phyloP scores from a whole-genome alignment of 257 asterid species.

The Mitragyna speciosa region DNA sequence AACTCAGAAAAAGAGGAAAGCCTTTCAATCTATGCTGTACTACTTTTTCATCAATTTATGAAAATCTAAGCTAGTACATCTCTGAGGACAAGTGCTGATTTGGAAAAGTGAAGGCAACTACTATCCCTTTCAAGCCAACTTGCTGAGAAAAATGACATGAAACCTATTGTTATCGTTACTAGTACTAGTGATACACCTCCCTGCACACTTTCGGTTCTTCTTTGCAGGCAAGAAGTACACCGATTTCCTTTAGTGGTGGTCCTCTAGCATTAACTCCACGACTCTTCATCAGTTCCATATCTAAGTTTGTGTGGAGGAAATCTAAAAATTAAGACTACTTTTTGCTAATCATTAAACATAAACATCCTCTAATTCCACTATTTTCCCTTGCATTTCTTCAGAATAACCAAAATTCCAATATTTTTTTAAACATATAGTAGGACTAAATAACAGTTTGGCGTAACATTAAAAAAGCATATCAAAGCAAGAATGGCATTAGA shows the following conservation, averaged over 20 bases:
- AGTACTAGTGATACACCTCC: not conserved
- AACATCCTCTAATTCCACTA: not conserved
- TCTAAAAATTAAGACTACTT: not conserved
- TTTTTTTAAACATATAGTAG: not conserved
- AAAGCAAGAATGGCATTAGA: not conserved
- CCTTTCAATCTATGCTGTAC: conserved; percentile 1
- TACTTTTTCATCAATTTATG: not conserved
- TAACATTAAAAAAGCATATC: not conserved
- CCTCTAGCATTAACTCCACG: not conserved
- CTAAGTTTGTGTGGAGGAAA: no score
- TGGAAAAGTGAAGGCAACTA: not conserved
- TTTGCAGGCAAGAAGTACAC: not conserved
- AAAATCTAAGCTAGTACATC: not conserved
- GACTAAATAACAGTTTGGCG: not conserved
- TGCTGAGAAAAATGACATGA: conserved; percentile 4
- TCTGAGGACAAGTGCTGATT: not conserved
- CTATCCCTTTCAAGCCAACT: conserved; percentile 11
- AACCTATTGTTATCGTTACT: not conserved
- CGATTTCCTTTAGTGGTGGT: conserved; percentile 4
- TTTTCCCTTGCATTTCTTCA: not conserved
- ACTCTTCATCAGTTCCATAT: no score
- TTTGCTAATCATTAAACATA: not conserved
- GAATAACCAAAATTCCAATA: not conserved
- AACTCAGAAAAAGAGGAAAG: conserved; percentile 5
- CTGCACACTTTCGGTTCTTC: not conserved